phyloP scores from a whole-genome alignment of 139 green algal genomes.

The Coelastrella sp. region DNA sequence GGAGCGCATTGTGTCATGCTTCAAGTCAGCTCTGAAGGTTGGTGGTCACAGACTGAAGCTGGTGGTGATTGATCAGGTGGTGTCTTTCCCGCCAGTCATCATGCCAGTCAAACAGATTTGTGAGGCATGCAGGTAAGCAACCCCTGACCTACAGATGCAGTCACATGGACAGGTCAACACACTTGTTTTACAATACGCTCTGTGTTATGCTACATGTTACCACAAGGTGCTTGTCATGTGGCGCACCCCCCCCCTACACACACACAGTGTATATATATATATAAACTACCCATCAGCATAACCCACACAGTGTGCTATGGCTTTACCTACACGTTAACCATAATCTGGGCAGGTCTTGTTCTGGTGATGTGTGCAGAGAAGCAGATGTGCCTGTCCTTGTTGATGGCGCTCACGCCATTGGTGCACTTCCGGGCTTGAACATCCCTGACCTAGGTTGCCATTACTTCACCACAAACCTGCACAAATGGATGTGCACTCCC shows the following conservation, averaged over 20 bases:
- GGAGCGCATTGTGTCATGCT: neutral
- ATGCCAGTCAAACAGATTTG: conserved; percentile 63
- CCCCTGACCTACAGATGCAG: no score
- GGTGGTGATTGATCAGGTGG: conserved; percentile 72
- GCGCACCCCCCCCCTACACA: no score
- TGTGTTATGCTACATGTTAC: no score
- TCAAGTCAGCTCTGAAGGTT: neutral
- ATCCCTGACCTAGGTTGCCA: conserved; percentile 57
- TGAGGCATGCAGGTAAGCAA: conserved; percentile 47
- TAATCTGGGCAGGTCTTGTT: no score
- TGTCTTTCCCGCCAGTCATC: conserved; percentile 66
- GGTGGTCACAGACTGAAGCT: conserved; percentile 48
- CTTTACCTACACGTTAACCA: no score
- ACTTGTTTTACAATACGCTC: no score
- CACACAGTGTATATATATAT: no score
- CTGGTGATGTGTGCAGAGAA: conserved; percentile 2
- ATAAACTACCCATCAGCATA: no score
- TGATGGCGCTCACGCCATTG: conserved; percentile 70
- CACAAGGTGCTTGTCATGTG: no score
- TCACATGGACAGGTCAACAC: no score
- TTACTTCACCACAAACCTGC: conserved; percentile 72
- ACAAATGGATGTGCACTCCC: conserved; percentile 62
- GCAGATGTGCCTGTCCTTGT: conserved; percentile 61
- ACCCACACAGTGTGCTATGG: no score
- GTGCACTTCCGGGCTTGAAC: conserved; percentile 36